These are phyloP conservation scores for Botrytis medusae DNA, from an alignment of 2,329 filamentous ascomycete species.

Conservation along the genomic window DNA sequence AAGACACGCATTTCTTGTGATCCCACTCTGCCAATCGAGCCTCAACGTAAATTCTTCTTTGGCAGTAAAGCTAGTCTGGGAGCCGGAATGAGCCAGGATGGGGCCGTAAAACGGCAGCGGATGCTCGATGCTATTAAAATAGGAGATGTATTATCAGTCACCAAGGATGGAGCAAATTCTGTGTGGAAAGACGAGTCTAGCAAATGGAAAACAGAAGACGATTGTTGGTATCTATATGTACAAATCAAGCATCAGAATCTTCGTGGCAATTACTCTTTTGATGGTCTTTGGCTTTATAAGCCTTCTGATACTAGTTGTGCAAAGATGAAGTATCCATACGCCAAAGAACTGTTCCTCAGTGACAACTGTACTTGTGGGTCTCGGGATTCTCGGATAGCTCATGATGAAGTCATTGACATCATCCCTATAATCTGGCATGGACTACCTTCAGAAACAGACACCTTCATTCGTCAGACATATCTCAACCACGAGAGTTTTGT, in stretches of 20 bases:
- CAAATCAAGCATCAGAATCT: slow-evolving; percentile 50
- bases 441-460: slow-evolving; percentile 47
- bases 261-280: slow-evolving; percentile 48
- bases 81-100: neutral
- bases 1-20: slow-evolving; percentile 6
- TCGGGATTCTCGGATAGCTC: slow-evolving; percentile 45
- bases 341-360: slow-evolving; percentile 74
- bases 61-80: neutral
- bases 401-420: slow-evolving; percentile 56
- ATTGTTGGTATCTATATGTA: slow-evolving; percentile 71
- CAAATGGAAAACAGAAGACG: slow-evolving; percentile 45
- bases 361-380: slow-evolving; percentile 68
- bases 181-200: slow-evolving; percentile 55
- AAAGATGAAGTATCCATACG: slow-evolving; percentile 64
- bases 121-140: slow-evolving; percentile 50
- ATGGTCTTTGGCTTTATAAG: slow-evolving; percentile 73
- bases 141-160: slow-evolving; percentile 52
- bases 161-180: slow-evolving; percentile 48
- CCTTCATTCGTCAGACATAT: slow-evolving; percentile 73
- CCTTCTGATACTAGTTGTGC: slow-evolving; percentile 70
- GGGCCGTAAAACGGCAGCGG: slow-evolving; percentile 25
- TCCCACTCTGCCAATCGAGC: too few relatives aligned
- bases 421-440: slow-evolving; percentile 60
- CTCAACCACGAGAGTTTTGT: slow-evolving; percentile 60
- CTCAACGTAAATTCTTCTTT: neutral